These are phyloP conservation scores for Gynandropsis gynandra DNA, from an alignment of 345 rosid genomes.

Conservation along the genomic window DNA sequence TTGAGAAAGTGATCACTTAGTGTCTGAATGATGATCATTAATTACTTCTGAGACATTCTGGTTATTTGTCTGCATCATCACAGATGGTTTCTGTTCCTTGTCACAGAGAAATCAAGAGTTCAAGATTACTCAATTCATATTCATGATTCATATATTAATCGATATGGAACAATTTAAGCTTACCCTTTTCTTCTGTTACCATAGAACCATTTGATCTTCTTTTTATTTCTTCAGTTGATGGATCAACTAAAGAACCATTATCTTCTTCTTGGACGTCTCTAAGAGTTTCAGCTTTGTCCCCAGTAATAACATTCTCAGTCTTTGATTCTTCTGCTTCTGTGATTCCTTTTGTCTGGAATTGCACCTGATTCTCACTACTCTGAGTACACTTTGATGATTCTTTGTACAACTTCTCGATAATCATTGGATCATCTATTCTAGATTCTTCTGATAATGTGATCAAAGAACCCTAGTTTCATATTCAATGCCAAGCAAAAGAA, in stretches of 20 bases:
- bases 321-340: background rate
- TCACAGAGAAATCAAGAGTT: slow-evolving; percentile 14
- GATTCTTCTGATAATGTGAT: slow-evolving; percentile 12
- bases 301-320: background rate
- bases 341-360: slow-evolving; percentile 6
- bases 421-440: slow-evolving; percentile 1
- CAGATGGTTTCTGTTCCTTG: slow-evolving; percentile 18
- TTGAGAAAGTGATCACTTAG: too few relatives aligned
- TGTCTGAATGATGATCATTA: slow-evolving; percentile 9
- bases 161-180: slow-evolving; percentile 11
- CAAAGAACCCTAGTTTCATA: slow-evolving; percentile 20
- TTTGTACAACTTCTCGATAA: slow-evolving; percentile 8
- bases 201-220: slow-evolving; percentile 2
- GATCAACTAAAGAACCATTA: slow-evolving; percentile 6
- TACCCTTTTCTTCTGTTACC: slow-evolving; percentile 26
- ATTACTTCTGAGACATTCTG: background rate
- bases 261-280: slow-evolving; percentile 21
- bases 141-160: too few relatives aligned
- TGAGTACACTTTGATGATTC: background rate
- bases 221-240: slow-evolving; percentile 14
- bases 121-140: too few relatives aligned
- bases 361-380: slow-evolving; percentile 8
- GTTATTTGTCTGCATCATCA: slow-evolving; percentile 11
- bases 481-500: slow-evolving; percentile 22
- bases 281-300: slow-evolving; percentile 16